phyloP scores from a whole-genome alignment of 495 filamentous ascomycete genomes.

The Letharia lupina region DNA sequence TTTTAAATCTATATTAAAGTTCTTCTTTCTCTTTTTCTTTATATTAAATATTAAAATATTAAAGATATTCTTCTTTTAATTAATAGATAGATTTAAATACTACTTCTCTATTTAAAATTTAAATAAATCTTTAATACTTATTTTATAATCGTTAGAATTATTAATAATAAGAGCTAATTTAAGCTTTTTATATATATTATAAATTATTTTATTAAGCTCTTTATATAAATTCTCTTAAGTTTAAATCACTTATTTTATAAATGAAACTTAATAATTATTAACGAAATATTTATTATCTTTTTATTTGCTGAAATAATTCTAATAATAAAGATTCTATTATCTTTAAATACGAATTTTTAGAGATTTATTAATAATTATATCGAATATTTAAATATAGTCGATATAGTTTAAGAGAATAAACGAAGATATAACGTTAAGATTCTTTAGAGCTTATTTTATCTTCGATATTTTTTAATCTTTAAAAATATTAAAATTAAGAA shows the following conservation, averaged over 20 bases:
- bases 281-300: background rate
- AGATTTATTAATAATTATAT: background rate
- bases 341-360: background rate
- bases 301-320: background rate
- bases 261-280: background rate
- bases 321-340: background rate
- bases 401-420: background rate
- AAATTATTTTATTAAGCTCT: background rate
- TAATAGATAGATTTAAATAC: background rate
- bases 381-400: background rate
- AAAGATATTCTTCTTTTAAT: background rate
- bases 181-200: background rate
- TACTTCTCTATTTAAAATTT: background rate
- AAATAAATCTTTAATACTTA: background rate
- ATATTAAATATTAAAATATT: background rate
- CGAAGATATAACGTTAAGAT: background rate
- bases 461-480: background rate
- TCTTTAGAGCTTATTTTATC: background rate
- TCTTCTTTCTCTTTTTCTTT: no score
- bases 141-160: background rate
- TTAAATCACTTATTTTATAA: background rate
- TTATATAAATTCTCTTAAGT: background rate
- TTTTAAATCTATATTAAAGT: no score
- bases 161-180: background rate
- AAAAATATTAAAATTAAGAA: background rate